Percentiles rank a stretch among this genome's conserved stretches.
phyloP scores from a whole-genome alignment of 176 grass and related monocot genomes.

The sorghum (Sorghum bicolor) region Sorghum_bicolor_NCBIv3 NC_012873.2:45394001-45394500 shows the following conservation, averaged over 20 bases:
- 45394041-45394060: constrained; percentile 83
- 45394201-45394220: constrained; percentile 86
- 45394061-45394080: constrained; percentile 95
- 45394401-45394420: constrained; percentile 89
- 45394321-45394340: constrained; percentile 59
- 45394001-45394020: constrained; percentile 80
- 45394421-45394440: constrained; percentile 62
- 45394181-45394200: constrained; percentile 89
- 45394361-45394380: constrained; percentile 80
- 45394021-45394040: constrained; percentile 89
- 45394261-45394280: constrained; percentile 73
- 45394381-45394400: constrained; percentile 84
- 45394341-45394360: constrained; percentile 54
- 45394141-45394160: constrained; percentile 70
- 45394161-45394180: constrained; percentile 92
- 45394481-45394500: constrained; percentile 54
- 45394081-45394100: constrained; percentile 56
- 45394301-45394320: constrained; percentile 51
- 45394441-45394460: constrained; percentile 76
- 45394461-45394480: constrained; percentile 79
- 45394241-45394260: constrained; percentile 65
- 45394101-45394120: constrained; percentile 65
- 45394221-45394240: constrained; percentile 88
- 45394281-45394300: constrained; percentile 85
- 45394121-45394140: constrained; percentile 61